A percentile compares a stretch with the other conserved stretches of the same genome.
Evolutionary conservation across 345 rosid genomes (phyloP).

Genomic region (Eucalyptus caleyi): DNA sequence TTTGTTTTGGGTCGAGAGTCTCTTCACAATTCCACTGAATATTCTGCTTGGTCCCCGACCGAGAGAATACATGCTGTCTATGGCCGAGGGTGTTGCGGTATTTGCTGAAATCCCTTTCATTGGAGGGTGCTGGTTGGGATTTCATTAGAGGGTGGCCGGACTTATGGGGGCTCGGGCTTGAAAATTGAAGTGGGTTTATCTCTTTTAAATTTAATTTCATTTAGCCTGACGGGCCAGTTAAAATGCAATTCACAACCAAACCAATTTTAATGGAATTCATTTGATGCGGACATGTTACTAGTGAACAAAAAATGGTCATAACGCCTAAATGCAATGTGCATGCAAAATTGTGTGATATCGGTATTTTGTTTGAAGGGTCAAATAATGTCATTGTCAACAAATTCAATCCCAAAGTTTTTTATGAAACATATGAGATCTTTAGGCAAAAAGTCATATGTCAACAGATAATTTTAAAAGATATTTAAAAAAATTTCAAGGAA

Average conservation of each 20-base stretch:
- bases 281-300: not conserved
- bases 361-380: not conserved
- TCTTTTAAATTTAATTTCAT: not conserved
- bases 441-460: not conserved
- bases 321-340: not conserved
- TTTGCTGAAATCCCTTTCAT: not conserved
- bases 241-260: not conserved
- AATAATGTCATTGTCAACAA: not conserved
- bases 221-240: not conserved
- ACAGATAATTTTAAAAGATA: not conserved
- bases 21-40: not conserved
- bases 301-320: not conserved
- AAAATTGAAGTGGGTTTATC: not conserved
- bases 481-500: rapidly evolving
- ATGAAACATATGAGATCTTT: rapidly evolving
- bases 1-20: not conserved
- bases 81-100: not conserved
- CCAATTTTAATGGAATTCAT: not conserved
- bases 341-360: not conserved
- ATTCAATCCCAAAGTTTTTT: not conserved
- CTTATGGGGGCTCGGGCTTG: not conserved
- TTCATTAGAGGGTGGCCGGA: not conserved
- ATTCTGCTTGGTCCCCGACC: not conserved
- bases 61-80: not conserved
- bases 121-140: not conserved